Base-by-base conservation (phyloP, 2,329 filamentous ascomycete genomes). In the Curvularia sp. region DNA sequence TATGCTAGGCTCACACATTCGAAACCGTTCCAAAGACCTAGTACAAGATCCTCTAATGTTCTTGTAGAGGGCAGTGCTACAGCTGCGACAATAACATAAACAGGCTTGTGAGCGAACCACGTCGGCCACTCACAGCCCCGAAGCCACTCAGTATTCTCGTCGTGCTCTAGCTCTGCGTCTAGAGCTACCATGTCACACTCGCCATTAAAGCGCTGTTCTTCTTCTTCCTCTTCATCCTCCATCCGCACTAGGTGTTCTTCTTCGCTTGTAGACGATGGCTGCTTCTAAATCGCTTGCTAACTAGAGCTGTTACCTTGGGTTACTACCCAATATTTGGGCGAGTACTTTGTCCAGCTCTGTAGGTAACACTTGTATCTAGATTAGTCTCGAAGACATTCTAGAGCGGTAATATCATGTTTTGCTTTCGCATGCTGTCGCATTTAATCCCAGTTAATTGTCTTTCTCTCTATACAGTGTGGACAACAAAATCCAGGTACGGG, bases 291-390 rank as follows among this genome's bases (percentile, higher is more conserved):
- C n/a, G n/a, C n/a, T n/a, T 57, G 26, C 51, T 55, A 18, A 47
- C 20, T 28, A 39, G 51, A 35, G 35, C 33, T 28, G 26, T 52
- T 41, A 12, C 39, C 33, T 55, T 52, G 9, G 20, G 33, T 53
- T 38, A 61, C 47, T 49, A 52, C 42, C 54, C 8, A 61, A 43
- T 61, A 52, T 57, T 55, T 57, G 5, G 26, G 54, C 33, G 42
- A 55, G 55, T 61, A 58, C 35, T 49, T 61, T 20, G 51, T 61
- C 58, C 24, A 61, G 52, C 58, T 61, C 35, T 61, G 43, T 15
- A 61, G 58, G 9, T 49, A 42, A 51, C 38, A 58, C 18, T 53
- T 39, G 41, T 51, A 52, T 44, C n/a, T 28, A 30, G 53, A 56
- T 51, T 54, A 8, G 18, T 58, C 49, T 56, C 49, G 22, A 38